These are phyloP conservation scores for Laetiporus sulphureus DNA, from an alignment of 1,284 basidiomycete genomes.

Conservation along the genomic window DNA sequence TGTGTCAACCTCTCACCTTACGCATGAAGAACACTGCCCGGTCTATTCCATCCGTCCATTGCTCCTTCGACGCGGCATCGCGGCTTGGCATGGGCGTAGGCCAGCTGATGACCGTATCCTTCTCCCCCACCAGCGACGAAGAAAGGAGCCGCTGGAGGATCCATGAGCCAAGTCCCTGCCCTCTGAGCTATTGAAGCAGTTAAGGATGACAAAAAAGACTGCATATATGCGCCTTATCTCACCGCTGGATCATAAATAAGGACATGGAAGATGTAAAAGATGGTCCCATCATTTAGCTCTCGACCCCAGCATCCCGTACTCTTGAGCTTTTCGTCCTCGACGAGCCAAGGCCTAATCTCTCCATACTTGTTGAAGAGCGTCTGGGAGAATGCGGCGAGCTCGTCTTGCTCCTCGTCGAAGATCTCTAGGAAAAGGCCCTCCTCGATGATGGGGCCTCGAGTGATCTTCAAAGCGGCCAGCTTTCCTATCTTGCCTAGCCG, in stretches of 20 bases:
- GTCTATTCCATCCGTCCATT: constrained; percentile 2
- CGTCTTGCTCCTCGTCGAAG: neutral
- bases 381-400: neutral
- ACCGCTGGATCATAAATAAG: neutral
- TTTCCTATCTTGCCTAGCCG: neutral
- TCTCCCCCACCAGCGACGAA: constrained; percentile 14
- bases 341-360: constrained; percentile 18
- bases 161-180: constrained; percentile 21
- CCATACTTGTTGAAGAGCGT: constrained; percentile 24
- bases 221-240: neutral
- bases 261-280: constrained; percentile 3
- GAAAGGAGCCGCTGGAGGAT: constrained; percentile 16
- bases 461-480: neutral
- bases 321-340: constrained; percentile 22
- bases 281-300: constrained; percentile 11
- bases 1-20: no score
- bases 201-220: neutral
- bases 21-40: constrained; percentile 14
- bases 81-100: constrained; percentile 5
- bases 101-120: constrained; percentile 17
- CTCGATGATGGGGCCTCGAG: neutral
- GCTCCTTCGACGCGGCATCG: neutral
- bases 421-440: neutral
- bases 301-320: constrained; percentile 28
- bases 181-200: constrained; percentile 11